These are phyloP conservation scores for Trichophyton schoenleinii DNA, from an alignment of 2,329 filamentous ascomycete species.

Conservation along the genomic window DNA sequence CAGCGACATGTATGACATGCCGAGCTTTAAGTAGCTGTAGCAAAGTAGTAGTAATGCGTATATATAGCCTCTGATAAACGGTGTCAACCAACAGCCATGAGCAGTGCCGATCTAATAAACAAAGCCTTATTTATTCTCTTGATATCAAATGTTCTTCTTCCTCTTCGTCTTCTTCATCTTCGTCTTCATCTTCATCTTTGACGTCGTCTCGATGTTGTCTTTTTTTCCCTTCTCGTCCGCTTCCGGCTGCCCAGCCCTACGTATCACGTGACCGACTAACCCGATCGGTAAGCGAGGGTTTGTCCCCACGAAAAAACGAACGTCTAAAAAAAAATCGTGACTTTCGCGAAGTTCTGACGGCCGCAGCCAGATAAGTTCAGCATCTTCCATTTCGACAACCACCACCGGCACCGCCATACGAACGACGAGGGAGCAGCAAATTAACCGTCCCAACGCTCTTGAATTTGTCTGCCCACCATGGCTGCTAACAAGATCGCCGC, in stretches of 20 bases:
- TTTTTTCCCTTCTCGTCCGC: neutral
- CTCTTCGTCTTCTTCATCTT: neutral
- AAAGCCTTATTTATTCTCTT: neutral
- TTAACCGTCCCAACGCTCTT: slow-evolving; percentile 9
- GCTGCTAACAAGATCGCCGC: slow-evolving; percentile 88
- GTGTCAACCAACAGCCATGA: neutral
- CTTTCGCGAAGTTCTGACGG: slow-evolving; percentile 3
- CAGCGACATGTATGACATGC: slow-evolving; percentile 40
- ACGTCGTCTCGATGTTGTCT: neutral
- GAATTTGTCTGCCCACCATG: slow-evolving; percentile 39
- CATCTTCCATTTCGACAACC: neutral
- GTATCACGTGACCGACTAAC: neutral
- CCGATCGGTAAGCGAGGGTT: slow-evolving; percentile 12
- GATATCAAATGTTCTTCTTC: neutral
- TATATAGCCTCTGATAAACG: neutral
- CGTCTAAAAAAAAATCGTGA: slow-evolving; percentile 5
- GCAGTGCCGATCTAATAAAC: no score
- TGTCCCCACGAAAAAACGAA: slow-evolving; percentile 8
- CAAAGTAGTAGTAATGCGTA: neutral
- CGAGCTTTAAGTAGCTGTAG: slow-evolving; percentile 26
- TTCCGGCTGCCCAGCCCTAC: neutral
- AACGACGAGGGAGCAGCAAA: slow-evolving; percentile 12
- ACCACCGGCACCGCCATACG: neutral
- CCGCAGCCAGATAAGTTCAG: slow-evolving; percentile 4
- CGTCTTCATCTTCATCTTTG: neutral